Evolutionary conservation across 208 protist genomes (phyloP).

Genomic region (Acanthamoeba comandoni): DNA sequence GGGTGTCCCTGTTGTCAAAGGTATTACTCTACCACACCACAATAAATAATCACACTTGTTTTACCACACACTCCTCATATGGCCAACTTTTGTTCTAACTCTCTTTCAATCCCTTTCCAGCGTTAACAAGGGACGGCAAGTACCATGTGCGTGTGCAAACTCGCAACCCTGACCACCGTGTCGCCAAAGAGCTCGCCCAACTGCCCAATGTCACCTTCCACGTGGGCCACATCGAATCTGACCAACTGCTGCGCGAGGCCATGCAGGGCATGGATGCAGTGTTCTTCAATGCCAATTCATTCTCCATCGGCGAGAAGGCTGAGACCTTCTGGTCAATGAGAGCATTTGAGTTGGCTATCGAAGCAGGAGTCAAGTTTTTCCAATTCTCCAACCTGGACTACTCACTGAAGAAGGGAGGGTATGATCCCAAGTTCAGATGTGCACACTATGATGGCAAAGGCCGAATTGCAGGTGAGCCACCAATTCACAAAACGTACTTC

Average conservation of each 20-base stretch:
- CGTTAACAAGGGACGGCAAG: slow-evolving; percentile 10
- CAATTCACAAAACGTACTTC: not conserved
- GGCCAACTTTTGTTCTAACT: not conserved
- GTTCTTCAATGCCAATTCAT: slow-evolving; percentile 19
- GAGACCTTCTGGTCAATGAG: slow-evolving; percentile 21
- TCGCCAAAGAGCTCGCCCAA: not conserved
- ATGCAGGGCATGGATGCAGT: slow-evolving; percentile 47
- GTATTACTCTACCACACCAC: not conserved
- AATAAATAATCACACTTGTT: no score
- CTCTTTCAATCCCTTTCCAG: not conserved
- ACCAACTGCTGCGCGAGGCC: slow-evolving; percentile 4
- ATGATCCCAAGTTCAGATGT: slow-evolving; percentile 42
- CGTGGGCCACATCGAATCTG: slow-evolving; percentile 41
- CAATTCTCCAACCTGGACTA: slow-evolving; percentile 40
- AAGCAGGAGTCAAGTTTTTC: slow-evolving; percentile 5
- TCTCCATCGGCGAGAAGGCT: slow-evolving; percentile 57
- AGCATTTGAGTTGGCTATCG: slow-evolving; percentile 1
- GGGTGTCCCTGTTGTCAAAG: slow-evolving; percentile 3
- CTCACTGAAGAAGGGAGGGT: not conserved
- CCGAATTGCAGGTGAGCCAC: not conserved
- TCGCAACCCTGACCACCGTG: not conserved
- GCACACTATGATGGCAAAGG: slow-evolving; percentile 1
- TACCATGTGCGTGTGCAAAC: slow-evolving; percentile 50
- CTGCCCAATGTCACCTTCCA: slow-evolving; percentile 53
- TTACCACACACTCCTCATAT: not conserved